Evolutionary conservation across 1,139 yeast species (phyloP).

Genomic region (Debaryomyces robertsiae): DNA sequence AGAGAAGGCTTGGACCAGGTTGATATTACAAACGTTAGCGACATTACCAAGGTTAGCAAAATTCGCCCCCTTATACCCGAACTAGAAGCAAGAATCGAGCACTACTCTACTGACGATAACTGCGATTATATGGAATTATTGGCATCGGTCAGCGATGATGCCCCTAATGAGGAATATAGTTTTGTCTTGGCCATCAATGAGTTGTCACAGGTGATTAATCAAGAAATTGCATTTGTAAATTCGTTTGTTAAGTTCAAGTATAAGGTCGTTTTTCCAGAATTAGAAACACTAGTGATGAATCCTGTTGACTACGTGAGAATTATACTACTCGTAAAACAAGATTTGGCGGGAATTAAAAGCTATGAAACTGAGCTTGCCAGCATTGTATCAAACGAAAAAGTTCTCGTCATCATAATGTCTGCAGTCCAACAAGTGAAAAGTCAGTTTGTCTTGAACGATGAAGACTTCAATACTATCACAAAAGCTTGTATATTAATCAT

Average conservation of each 20-base stretch:
- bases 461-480: constrained; percentile 41
- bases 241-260: constrained; percentile 57
- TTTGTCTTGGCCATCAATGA: constrained; percentile 60
- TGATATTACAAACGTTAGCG: constrained; percentile 21
- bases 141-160: constrained; percentile 35
- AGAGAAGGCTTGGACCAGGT: constrained; percentile 18
- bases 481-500: constrained; percentile 53
- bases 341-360: constrained; percentile 36
- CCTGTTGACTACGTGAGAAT: constrained; percentile 66
- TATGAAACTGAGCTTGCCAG: constrained; percentile 39
- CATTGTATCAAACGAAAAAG: constrained; percentile 62
- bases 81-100: constrained; percentile 25
- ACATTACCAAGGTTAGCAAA: constrained; percentile 24
- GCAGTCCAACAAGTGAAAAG: constrained; percentile 45
- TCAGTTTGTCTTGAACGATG: constrained; percentile 31
- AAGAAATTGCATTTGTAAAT: constrained; percentile 56
- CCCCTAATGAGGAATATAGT: constrained; percentile 42
- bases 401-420: constrained; percentile 74
- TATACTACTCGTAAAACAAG: constrained; percentile 55
- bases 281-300: constrained; percentile 63
- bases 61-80: constrained; percentile 31
- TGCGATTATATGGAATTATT: constrained; percentile 40
- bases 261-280: constrained; percentile 67
- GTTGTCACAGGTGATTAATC: constrained; percentile 54
- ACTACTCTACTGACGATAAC: constrained; percentile 26